phyloP scores from a whole-genome alignment of 305 asterid species.

The Rubia tinctorum region DNA sequence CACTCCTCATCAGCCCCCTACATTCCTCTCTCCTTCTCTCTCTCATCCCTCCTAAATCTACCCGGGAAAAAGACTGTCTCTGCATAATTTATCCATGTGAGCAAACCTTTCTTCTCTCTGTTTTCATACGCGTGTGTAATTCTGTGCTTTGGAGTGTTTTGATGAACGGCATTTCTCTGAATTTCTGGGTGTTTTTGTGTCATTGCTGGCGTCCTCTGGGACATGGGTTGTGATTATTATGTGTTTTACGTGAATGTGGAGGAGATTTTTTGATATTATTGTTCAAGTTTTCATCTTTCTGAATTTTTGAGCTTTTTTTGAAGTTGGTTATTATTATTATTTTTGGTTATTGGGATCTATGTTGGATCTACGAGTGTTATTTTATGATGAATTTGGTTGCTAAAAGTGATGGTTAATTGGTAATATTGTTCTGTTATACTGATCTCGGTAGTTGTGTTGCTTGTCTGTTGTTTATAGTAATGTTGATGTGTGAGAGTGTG shows the following conservation, averaged over 20 bases:
- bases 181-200: slow-evolving; percentile 22
- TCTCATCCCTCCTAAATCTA: slow-evolving; percentile 25
- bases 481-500: slow-evolving; percentile 16
- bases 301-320: slow-evolving; percentile 5
- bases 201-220: slow-evolving; percentile 38
- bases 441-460: slow-evolving; percentile 55
- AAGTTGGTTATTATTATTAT: slow-evolving; percentile 13
- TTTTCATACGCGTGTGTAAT: not conserved
- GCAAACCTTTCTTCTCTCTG: slow-evolving; percentile 30
- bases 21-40: slow-evolving; percentile 18
- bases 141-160: slow-evolving; percentile 10
- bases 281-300: not conserved
- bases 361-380: slow-evolving; percentile 59
- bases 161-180: slow-evolving; percentile 11
- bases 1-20: slow-evolving; percentile 23
- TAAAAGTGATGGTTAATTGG: slow-evolving; percentile 23
- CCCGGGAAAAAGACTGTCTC: slow-evolving; percentile 8
- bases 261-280: not conserved
- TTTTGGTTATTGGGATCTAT: slow-evolving; percentile 65
- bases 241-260: slow-evolving; percentile 5
- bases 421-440: slow-evolving; percentile 38
- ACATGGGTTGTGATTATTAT: slow-evolving; percentile 26
- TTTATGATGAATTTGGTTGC: slow-evolving; percentile 20
- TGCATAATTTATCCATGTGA: slow-evolving; percentile 50
- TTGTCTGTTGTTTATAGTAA: slow-evolving; percentile 30